Evolutionary conservation across 1,139 yeast genomes (phyloP).

Genomic region (Suhomyces bokatorum): DNA sequence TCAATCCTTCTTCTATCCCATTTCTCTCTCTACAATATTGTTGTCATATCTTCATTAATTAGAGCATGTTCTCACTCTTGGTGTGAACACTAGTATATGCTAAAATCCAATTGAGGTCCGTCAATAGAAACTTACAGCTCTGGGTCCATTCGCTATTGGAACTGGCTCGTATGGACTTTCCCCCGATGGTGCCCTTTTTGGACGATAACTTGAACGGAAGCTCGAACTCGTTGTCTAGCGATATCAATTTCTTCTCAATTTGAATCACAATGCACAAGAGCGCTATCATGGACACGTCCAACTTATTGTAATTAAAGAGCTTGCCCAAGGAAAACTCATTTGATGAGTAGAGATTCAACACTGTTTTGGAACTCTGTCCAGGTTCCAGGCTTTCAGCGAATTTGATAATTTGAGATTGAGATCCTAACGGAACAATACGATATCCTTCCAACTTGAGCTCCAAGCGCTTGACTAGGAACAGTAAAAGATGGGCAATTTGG

Average conservation of each 20-base stretch:
- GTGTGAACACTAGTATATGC: constrained; percentile 43
- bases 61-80: neutral
- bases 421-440: constrained; percentile 78
- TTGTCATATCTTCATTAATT: neutral
- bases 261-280: constrained; percentile 62
- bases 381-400: constrained; percentile 17
- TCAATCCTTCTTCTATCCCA: neutral
- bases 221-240: constrained; percentile 57
- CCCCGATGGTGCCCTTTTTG: constrained; percentile 69
- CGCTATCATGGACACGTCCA: constrained; percentile 79
- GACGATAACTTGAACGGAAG: constrained; percentile 60
- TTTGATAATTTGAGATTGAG: constrained; percentile 76
- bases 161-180: constrained; percentile 69
- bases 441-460: constrained; percentile 58
- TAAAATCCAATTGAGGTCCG: constrained; percentile 62
- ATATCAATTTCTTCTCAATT: constrained; percentile 51
- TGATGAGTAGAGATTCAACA: constrained; percentile 55
- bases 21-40: neutral
- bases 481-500: constrained; percentile 68
- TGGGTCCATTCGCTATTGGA: constrained; percentile 86
- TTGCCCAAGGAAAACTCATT: constrained; percentile 72
- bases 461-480: constrained; percentile 63
- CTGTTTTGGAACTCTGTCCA: constrained; percentile 19
- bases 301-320: constrained; percentile 64
- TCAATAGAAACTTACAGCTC: constrained; percentile 79